phyloP scores from a whole-genome alignment of 495 filamentous ascomycete genomes.

The Tuber brumale region DNA sequence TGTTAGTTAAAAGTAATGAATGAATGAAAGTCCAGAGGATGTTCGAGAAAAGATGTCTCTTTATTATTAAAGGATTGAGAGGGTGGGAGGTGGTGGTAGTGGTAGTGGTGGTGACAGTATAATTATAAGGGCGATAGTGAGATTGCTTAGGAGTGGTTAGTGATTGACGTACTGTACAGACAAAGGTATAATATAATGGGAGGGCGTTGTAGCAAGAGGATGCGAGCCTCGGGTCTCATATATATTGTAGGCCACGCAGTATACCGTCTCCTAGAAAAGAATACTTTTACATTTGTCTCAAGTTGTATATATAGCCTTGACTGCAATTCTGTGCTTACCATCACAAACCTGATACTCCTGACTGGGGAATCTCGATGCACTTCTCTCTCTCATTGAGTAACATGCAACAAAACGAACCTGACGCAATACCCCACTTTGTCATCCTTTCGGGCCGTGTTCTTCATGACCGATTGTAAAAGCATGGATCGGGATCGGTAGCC shows the following conservation, averaged over 20 bases:
- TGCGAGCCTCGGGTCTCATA: not conserved
- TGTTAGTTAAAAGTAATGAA: not conserved
- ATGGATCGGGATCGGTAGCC: too few relatives aligned
- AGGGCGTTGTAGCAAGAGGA: not conserved
- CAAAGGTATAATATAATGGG: not conserved
- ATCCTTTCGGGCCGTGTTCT: not conserved
- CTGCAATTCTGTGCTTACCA: not conserved
- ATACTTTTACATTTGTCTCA: not conserved
- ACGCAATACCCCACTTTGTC: not conserved
- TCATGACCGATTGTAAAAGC: not conserved
- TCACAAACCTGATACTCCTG: not conserved
- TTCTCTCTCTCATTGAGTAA: not conserved
- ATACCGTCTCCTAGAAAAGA: not conserved
- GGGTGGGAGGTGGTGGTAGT: not conserved
- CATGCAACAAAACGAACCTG: not conserved
- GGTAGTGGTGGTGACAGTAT: not conserved
- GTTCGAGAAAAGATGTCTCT: not conserved
- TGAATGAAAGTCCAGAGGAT: not conserved
- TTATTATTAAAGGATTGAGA: not conserved
- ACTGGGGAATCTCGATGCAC: not conserved
- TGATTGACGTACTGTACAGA: not conserved
- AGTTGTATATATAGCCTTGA: not conserved
- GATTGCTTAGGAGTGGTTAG: too few relatives aligned
- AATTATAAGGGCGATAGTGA: not conserved
- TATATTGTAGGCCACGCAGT: not conserved